These are phyloP conservation scores for Tephrocybe sp. DNA, from an alignment of 768 basidiomycete species.

Conservation along the genomic window DNA sequence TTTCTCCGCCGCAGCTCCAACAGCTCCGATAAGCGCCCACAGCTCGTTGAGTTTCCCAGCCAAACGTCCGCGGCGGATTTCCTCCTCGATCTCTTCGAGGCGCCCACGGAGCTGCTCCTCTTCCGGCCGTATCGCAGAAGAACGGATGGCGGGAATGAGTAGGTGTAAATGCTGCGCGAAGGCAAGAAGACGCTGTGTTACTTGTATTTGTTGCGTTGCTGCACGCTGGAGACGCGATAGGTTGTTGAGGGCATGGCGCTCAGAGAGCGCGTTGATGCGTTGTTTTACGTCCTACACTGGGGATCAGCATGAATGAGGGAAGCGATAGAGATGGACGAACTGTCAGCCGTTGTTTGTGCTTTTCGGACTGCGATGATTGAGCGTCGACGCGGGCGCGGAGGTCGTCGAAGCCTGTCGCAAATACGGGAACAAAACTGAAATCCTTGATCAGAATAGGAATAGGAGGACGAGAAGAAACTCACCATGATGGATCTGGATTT, in stretches of 20 bases:
- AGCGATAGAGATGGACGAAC: constrained; percentile 26
- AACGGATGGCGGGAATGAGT: constrained; percentile 74
- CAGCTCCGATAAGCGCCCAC: constrained; percentile 80
- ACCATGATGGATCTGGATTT: constrained; percentile 84
- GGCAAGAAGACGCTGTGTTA: constrained; percentile 67
- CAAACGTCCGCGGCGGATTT: constrained; percentile 63
- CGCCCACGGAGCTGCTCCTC: constrained; percentile 73
- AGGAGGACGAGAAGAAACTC: constrained; percentile 9
- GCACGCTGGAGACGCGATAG: constrained; percentile 66
- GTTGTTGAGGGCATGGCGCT: constrained; percentile 66
- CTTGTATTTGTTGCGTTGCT: constrained; percentile 61
- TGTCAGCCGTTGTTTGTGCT: constrained; percentile 68
- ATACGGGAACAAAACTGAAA: constrained; percentile 70
- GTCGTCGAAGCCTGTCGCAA: constrained; percentile 83
- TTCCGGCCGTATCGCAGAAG: constrained; percentile 73
- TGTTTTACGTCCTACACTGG: constrained; percentile 58
- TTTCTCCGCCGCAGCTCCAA: constrained; percentile 60
- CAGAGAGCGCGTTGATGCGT: constrained; percentile 59
- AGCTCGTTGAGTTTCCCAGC: constrained; percentile 78
- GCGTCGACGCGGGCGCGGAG: constrained; percentile 77
- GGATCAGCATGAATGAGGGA: constrained; percentile 6
- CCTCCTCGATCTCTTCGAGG: constrained; percentile 76
- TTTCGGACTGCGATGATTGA: constrained; percentile 63
- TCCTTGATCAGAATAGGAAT: neutral
- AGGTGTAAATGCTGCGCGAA: constrained; percentile 78